These are phyloP conservation scores for Ophiostoma montium DNA, from an alignment of 2,329 filamentous ascomycete genomes.

Conservation along the genomic window DNA sequence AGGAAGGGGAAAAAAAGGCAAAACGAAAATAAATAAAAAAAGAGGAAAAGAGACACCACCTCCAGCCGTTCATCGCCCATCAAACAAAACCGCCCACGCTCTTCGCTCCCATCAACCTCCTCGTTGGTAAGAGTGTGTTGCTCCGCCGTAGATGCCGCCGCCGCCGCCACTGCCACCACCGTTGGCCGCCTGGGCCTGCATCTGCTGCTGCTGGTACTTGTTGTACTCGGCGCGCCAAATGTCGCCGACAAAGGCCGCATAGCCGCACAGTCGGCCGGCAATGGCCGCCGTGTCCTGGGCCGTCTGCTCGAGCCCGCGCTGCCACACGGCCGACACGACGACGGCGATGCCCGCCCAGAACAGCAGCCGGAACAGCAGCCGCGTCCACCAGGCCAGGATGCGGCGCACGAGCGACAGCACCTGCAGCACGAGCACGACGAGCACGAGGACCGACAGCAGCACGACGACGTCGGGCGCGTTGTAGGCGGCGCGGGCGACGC, in stretches of 20 bases:
- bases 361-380: conserved; percentile 45
- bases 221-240: conserved; percentile 45
- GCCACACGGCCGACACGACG: conserved; percentile 42
- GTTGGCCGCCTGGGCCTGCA: conserved; percentile 16
- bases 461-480: conserved; percentile 29
- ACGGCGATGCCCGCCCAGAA: conserved; percentile 49
- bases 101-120: neutral
- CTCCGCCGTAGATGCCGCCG: neutral
- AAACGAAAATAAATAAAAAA: neutral
- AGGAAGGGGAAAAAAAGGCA: neutral
- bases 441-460: conserved; percentile 33
- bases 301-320: conserved; percentile 52
- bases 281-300: conserved; percentile 40
- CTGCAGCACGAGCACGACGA: conserved; percentile 48
- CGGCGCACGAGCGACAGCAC: conserved; percentile 57
- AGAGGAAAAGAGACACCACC: neutral
- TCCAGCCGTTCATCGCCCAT: neutral
- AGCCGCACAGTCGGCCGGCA: conserved; percentile 29
- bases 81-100: neutral
- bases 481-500: conserved; percentile 22
- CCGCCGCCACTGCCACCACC: conserved; percentile 1
- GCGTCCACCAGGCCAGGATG: conserved; percentile 62
- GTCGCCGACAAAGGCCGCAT: conserved; percentile 33
- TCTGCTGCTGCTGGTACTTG: conserved; percentile 37
- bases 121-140: neutral